phyloP scores from a whole-genome alignment of 1,284 basidiomycete genomes.

The Pyrrhoderma lamaoense region DNA sequence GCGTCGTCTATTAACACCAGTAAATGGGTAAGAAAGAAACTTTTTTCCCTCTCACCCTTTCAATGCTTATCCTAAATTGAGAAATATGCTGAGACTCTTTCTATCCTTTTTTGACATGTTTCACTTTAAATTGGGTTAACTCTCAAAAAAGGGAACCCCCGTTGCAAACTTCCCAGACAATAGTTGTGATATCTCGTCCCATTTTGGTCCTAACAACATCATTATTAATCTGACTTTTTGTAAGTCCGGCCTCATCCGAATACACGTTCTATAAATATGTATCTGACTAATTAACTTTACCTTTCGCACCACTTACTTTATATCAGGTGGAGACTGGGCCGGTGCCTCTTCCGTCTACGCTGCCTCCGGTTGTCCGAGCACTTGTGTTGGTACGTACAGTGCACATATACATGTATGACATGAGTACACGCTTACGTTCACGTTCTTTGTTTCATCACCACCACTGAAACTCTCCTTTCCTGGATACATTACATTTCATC shows the following conservation, averaged over 20 bases:
- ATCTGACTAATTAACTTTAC: too few species aligned
- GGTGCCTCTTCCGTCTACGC: constrained; percentile 10
- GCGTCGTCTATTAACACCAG: constrained; percentile 31
- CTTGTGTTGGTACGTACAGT: constrained; percentile 10
- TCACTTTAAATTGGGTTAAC: constrained; percentile 17
- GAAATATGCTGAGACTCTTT: too few species aligned
- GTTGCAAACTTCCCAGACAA: constrained; percentile 37
- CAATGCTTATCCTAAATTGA: too few species aligned
- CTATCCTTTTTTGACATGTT: neutral
- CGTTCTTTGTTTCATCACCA: too few species aligned
- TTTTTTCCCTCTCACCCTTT: too few species aligned
- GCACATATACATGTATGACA: too few species aligned
- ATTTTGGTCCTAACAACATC: constrained; percentile 40
- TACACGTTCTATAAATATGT: too few species aligned
- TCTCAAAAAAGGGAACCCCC: constrained; percentile 30
- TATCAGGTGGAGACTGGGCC: constrained; percentile 17
- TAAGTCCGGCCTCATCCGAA: constrained; percentile 9
- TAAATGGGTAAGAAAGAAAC: constrained; percentile 43
- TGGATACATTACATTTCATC: neutral
- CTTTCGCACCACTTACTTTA: neutral
- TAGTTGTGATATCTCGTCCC: constrained; percentile 33
- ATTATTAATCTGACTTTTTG: constrained; percentile 37
- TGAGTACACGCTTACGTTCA: too few species aligned
- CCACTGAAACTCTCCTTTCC: too few species aligned
- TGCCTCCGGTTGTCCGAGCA: constrained; percentile 7